Conservation (phyloP, 2,329 filamentous ascomycete genomes). For the Pyrenophora teres region DNA sequence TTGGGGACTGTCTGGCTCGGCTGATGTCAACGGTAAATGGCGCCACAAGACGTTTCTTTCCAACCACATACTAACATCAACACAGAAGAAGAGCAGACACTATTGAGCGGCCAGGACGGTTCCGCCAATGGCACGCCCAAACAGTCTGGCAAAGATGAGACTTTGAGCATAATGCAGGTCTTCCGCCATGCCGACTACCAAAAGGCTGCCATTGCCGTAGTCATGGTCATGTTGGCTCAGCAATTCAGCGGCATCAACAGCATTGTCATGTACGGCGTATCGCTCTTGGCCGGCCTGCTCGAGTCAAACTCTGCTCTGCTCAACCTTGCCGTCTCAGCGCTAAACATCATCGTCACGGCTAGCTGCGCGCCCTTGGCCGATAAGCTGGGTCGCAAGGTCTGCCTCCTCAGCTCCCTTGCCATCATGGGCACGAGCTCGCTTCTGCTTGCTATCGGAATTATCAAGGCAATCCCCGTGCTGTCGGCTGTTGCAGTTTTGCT, state of each 20-base stretch:
- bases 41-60: no score
- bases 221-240: constrained; percentile 91
- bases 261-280: constrained; percentile 98
- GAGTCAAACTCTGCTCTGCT: constrained; percentile 80
- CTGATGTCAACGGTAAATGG: constrained; percentile 36
- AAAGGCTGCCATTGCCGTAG: constrained; percentile 82
- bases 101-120: constrained; percentile 58
- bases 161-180: constrained; percentile 58
- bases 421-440: constrained; percentile 84
- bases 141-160: constrained; percentile 40
- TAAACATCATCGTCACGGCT: constrained; percentile 84
- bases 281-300: constrained; percentile 79
- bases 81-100: constrained; percentile 69
- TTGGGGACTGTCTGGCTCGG: constrained; percentile 47
- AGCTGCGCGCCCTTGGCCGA: constrained; percentile 84
- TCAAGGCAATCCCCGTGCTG: constrained; percentile 70
- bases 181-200: constrained; percentile 71
- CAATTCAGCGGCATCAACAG: constrained; percentile 93
- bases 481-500: constrained; percentile 80
- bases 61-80: constrained; percentile 16
- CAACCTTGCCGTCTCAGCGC: constrained; percentile 82
- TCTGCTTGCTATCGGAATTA: constrained; percentile 78
- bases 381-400: constrained; percentile 82
- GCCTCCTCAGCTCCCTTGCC: constrained; percentile 77
- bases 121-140: constrained; percentile 28